phyloP scores from a whole-genome alignment of 441 rosid genomes.

The Adansonia gregorii region DNA sequence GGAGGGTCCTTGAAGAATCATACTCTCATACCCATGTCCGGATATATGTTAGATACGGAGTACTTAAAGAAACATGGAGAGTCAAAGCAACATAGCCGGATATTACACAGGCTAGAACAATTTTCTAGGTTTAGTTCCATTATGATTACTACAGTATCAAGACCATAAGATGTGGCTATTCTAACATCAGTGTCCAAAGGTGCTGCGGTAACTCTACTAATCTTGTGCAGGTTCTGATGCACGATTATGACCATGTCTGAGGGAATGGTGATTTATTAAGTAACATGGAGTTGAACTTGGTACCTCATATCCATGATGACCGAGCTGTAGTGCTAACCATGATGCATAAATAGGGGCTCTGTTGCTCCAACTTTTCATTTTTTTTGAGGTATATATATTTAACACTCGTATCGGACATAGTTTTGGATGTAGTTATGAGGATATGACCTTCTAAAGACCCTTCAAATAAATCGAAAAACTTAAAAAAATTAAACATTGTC shows the following conservation, averaged over 20 bases:
- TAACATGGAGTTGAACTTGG: constrained; percentile 3
- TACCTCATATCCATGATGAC: background rate
- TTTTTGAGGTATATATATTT: too few relatives aligned
- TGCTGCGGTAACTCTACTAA: constrained; percentile 4
- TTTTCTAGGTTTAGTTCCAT: constrained; percentile 10
- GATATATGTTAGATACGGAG: too few relatives aligned
- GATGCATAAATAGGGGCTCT: background rate
- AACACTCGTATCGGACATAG: too few relatives aligned
- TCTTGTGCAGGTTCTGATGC: background rate
- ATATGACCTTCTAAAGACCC: too few relatives aligned
- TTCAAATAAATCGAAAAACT: too few relatives aligned
- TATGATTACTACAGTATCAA: constrained; percentile 7
- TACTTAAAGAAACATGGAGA: too few relatives aligned
- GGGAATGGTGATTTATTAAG: constrained; percentile 13
- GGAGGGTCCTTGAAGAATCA: too few relatives aligned
- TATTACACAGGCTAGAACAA: background rate
- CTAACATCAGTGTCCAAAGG: background rate
- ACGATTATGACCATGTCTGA: constrained; percentile 1
- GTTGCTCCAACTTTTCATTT: too few relatives aligned
- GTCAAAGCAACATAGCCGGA: background rate
- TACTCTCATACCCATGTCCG: too few relatives aligned
- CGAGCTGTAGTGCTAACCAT: constrained; percentile 14
- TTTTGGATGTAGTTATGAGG: too few relatives aligned
- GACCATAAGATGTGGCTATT: constrained; percentile 7
- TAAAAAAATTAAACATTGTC: too few relatives aligned